Base-by-base conservation (phyloP, 2,329 filamentous ascomycete genomes). In the Ceratocystiopsis sp. region DNA sequence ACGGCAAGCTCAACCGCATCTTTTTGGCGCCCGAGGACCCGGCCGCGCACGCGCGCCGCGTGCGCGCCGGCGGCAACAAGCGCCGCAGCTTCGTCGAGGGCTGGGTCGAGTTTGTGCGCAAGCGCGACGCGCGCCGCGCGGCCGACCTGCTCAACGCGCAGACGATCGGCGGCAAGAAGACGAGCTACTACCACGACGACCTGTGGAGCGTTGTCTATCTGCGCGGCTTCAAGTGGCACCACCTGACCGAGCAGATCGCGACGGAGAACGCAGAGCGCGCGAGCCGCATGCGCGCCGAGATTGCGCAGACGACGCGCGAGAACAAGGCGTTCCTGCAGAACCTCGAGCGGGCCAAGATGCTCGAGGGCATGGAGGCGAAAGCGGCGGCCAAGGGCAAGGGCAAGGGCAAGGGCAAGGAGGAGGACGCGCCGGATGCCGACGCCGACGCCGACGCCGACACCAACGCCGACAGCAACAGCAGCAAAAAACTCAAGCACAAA, bases 191-290 rank as follows among this genome's bases (percentile, higher is more conserved):
- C 63, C 75, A 82, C 52, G 84, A 93, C 57, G 84, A 93, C 57
- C 71, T 93, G 38, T 93, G 84, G 84, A 87, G 81, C 53, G 64
- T 91, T 49, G 71, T 82, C 47, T 93, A 93, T 55, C 63, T 93
- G 48, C 80, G 75, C 49, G 83, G 82, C 1, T 89, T 91, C 64
- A 91, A 89, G 60, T 93, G 84, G 84, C 66, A 71, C 41, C 50
- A 78, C 53, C 59, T 78, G 49, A 85, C 80, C 45, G 80, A 84
- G 58, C 80, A 87, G 61, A 86, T 89, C 51, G 71, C 80, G 36
- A 72, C 79, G 25, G 84, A 93, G 65, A 84, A 87, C 56, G 83
- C 84, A 6, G 84, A 89, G 61, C 65, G 84, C 45, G 71, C 77
- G 43, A 80, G 78, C 53, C 71, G 83, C 53, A 75, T 91, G 71